Evolutionary conservation across 805 yeast species (phyloP).

Genomic region (Blastobotrys muscicola): DNA sequence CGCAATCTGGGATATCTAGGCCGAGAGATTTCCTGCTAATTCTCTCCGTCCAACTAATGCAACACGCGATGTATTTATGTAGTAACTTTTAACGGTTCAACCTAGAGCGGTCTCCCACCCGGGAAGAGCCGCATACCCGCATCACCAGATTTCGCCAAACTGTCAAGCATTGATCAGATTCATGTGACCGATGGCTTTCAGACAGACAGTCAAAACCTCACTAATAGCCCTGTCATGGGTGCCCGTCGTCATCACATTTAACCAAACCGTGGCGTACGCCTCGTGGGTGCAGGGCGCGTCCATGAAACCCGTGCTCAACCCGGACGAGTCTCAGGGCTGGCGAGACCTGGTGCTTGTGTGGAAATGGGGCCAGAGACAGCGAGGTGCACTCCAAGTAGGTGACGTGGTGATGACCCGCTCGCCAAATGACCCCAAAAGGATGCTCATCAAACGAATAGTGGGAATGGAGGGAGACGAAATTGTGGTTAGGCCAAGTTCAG

Average conservation of each 20-base stretch:
- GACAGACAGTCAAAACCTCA: slow-evolving; percentile 5
- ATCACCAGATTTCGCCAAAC: background rate
- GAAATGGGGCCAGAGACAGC: slow-evolving; percentile 47
- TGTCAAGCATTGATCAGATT: background rate
- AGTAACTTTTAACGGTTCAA: background rate
- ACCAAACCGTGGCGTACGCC: slow-evolving; percentile 63
- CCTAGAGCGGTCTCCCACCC: too few species aligned
- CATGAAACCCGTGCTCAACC: slow-evolving; percentile 86
- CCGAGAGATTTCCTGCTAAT: too few species aligned
- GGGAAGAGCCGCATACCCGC: background rate
- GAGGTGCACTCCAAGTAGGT: slow-evolving; percentile 41
- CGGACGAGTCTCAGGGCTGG: slow-evolving; percentile 37
- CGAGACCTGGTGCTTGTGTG: slow-evolving; percentile 46
- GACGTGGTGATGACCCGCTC: slow-evolving; percentile 73
- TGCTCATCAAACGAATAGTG: slow-evolving; percentile 72
- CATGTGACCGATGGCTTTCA: background rate
- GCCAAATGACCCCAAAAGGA: slow-evolving; percentile 67
- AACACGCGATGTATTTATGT: background rate
- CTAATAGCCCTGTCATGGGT: slow-evolving; percentile 54
- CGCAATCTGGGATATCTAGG: slow-evolving; percentile 58
- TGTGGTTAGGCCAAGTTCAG: slow-evolving; percentile 34
- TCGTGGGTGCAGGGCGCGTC: slow-evolving; percentile 72
- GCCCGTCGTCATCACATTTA: slow-evolving; percentile 63
- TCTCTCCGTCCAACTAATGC: background rate
- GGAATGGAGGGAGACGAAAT: slow-evolving; percentile 68